phyloP scores from a whole-genome alignment of 306 rosid species.

The Quercus wislizeni region DNA sequence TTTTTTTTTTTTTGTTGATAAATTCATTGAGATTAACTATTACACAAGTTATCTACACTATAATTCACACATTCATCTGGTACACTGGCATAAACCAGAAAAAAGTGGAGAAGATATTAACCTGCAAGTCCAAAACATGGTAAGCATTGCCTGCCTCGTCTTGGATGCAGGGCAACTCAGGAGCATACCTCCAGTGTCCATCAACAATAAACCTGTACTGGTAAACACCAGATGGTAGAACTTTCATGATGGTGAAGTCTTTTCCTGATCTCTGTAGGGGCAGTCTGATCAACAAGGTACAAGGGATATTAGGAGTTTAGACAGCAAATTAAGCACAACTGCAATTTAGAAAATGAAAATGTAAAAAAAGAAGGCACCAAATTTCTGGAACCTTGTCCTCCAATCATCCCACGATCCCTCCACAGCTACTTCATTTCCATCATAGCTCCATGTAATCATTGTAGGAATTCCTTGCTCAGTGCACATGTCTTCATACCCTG shows the following conservation, averaged over 20 bases:
- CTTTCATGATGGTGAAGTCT: constrained; percentile 93
- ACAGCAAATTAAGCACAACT: constrained; percentile 17
- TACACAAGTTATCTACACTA: neutral
- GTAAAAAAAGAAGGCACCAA: neutral
- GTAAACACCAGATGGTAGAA: constrained; percentile 96
- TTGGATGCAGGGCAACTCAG: constrained; percentile 73
- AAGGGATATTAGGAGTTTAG: constrained; percentile 17
- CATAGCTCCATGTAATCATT: constrained; percentile 92
- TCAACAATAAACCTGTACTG: constrained; percentile 92
- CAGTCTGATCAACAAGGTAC: constrained; percentile 51
- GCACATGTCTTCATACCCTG: constrained; percentile 64
- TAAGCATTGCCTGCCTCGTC: constrained; percentile 80
- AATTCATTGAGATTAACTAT: neutral
- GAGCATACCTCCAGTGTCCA: constrained; percentile 83
- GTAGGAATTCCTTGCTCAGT: constrained; percentile 86
- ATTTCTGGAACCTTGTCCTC: constrained; percentile 66
- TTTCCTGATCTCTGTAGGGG: constrained; percentile 90
- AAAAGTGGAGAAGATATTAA: constrained; percentile 19
- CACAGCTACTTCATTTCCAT: constrained; percentile 81
- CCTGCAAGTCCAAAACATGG: constrained; percentile 91
- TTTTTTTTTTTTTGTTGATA: no score
- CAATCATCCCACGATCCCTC: constrained; percentile 99
- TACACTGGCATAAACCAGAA: neutral
- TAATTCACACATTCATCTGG: constrained; percentile 13
- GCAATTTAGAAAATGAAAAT: neutral